Evolutionary conservation across 2,329 filamentous ascomycete species (phyloP).

Genomic region (Bipolaris sorokiniana): DNA sequence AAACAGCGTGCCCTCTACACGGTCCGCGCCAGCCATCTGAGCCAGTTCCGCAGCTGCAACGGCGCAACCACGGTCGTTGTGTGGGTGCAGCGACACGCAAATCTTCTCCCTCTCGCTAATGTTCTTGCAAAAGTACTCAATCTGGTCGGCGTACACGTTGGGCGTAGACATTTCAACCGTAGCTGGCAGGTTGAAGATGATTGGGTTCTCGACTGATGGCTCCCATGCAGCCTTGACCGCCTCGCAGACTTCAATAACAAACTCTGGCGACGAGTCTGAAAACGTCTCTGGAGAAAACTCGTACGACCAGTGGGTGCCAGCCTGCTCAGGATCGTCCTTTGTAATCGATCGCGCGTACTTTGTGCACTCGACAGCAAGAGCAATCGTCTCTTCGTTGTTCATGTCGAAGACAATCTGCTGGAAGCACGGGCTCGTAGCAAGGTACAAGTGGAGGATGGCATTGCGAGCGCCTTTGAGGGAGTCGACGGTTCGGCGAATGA

Average conservation of each 20-base stretch:
- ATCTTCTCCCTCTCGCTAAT: conserved; percentile 86
- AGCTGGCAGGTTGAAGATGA: conserved; percentile 96
- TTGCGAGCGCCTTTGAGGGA: conserved; percentile 89
- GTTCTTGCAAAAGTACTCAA: conserved; percentile 91
- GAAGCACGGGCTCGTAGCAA: conserved; percentile 96
- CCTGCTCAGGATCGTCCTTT: conserved; percentile 70
- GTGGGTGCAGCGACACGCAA: conserved; percentile 87
- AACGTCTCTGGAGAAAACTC: conserved; percentile 89
- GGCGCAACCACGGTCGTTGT: conserved; percentile 92
- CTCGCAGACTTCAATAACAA: conserved; percentile 81
- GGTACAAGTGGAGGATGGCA: conserved; percentile 92
- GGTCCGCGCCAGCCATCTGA: conserved; percentile 94
- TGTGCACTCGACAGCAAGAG: conserved; percentile 82
- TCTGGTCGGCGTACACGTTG: conserved; percentile 94
- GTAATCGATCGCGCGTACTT: conserved; percentile 88
- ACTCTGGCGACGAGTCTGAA: conserved; percentile 87
- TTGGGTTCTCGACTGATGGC: conserved; percentile 75
- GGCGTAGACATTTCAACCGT: conserved; percentile 95
- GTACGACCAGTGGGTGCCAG: conserved; percentile 73
- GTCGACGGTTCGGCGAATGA: conserved; percentile 88
- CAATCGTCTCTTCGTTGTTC: conserved; percentile 79
- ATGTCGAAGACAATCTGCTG: conserved; percentile 88
- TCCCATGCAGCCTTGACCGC: conserved; percentile 95
- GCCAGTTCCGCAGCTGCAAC: conserved; percentile 89
- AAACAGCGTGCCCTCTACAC: conserved; percentile 92